These are phyloP conservation scores for Euptelea pleiosperma DNA, from an alignment of 164 flowering plant genomes.

Conservation along the genomic window DNA sequence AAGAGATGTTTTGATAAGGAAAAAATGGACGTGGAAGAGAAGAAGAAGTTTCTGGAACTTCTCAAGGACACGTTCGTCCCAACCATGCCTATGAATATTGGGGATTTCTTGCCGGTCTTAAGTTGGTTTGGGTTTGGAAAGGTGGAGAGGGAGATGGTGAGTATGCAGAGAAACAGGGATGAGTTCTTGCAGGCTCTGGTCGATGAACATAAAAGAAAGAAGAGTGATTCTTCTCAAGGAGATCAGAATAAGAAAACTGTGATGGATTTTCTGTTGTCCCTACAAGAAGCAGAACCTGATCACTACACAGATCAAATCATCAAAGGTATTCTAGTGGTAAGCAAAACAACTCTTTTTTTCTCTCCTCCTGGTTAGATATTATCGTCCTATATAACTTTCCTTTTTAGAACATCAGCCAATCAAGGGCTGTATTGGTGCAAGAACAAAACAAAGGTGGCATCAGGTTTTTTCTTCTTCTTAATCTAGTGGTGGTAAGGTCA, in stretches of 20 bases:
- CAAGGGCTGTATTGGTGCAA: no score
- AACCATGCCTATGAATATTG: conserved; percentile 9
- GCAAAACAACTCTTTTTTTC: not conserved
- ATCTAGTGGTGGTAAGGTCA: no score
- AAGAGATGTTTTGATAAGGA: conserved; percentile 26
- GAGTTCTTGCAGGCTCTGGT: conserved; percentile 19
- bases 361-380: no score
- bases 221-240: conserved; percentile 1
- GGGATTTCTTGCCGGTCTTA: conserved; percentile 15
- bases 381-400: no score
- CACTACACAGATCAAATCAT: conserved; percentile 26
- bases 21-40: conserved; percentile 17
- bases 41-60: conserved; percentile 13
- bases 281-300: conserved; percentile 31
- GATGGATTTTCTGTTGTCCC: conserved; percentile 27
- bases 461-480: no score
- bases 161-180: conserved; percentile 14
- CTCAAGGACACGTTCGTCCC: conserved; percentile 15
- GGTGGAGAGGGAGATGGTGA: conserved; percentile 1
- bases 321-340: conserved; percentile 29
- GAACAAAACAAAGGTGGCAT: no score
- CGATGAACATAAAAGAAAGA: conserved; percentile 19
- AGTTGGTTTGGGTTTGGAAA: conserved; percentile 24
- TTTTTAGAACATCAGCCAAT: no score
- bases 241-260: conserved; percentile 14